Evolutionary conservation across 139 green algal genomes (phyloP), one percentile per base, ranked within the genome.

Genomic region (Chlorella sp.): DNA sequence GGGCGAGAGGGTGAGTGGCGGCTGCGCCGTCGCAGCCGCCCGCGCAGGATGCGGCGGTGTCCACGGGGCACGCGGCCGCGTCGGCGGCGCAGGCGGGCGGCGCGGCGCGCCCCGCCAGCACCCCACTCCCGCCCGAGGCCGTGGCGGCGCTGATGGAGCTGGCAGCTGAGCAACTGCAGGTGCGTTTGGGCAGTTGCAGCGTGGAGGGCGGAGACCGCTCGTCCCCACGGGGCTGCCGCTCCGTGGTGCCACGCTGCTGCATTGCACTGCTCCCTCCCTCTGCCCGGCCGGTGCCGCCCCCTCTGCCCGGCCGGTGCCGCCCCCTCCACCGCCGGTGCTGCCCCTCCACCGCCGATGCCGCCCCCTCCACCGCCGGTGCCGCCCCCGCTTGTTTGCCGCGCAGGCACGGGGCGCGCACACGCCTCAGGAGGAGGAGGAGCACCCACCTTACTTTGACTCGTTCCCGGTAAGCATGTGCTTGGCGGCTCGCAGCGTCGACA

Each of bases 381-480:
- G n/a, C n/a, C n/a, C n/a, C n/a, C n/a, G n/a, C n/a, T n/a, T n/a
- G n/a, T n/a, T n/a, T n/a, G n/a, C 69, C 84, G 27, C 66, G 71
- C 68, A 65, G 50, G 68, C 78, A 33, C 48, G 67, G 8, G 65
- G 64, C 33, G 40, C 51, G 43, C 77, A 76, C 41, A 51, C 74
- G 27, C 68, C 71, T 33, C 71, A 78, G 36, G 73, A 74, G 21
- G 79, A 78, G 19, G 79, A 87, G 19, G 82, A 89, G 11, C 42
- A 84, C 8, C 82, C 80, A 27, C 38, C 82, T 31, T 90, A 82
- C 73, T 90, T 86, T 31, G 86, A 82, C 67, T 59, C 61, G 25
- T 82, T 81, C 70, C 51, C 40, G 72, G 73, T 72, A 45, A 46
- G 43, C 5, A 17, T 58, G 48, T 58, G 48, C 48, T 58, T 17